phyloP scores from a whole-genome alignment of 2,329 filamentous ascomycete species.

The Pestalotiopsis sp. region DNA sequence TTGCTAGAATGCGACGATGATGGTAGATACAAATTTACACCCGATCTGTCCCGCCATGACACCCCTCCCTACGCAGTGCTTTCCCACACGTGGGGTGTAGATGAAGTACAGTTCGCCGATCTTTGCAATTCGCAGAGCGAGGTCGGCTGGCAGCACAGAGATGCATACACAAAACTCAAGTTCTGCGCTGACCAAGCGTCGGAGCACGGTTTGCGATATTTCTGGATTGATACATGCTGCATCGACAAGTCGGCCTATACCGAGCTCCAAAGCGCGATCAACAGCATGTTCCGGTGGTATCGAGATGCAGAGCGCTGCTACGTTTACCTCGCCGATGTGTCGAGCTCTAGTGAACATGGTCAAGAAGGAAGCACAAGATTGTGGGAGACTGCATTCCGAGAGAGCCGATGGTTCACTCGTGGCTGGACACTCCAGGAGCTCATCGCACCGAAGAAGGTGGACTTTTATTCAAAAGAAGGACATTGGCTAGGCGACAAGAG shows the following conservation, averaged over 20 bases:
- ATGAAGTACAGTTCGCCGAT: not conserved
- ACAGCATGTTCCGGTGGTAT: slow-evolving; percentile 13
- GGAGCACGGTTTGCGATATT: slow-evolving; percentile 6
- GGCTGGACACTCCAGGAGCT: slow-evolving; percentile 11
- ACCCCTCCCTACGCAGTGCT: slow-evolving; percentile 16
- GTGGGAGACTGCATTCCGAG: slow-evolving; percentile 7
- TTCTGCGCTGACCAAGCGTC: not conserved
- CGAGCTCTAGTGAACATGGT: not conserved
- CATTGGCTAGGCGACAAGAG: slow-evolving; percentile 8
- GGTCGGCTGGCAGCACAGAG: not conserved
- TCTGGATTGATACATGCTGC: slow-evolving; percentile 8
- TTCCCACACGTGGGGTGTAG: slow-evolving; percentile 17
- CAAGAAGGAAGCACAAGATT: not conserved
- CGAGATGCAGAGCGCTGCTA: slow-evolving; percentile 6
- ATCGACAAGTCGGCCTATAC: slow-evolving; percentile 14
- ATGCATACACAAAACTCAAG: not conserved
- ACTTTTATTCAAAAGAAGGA: slow-evolving; percentile 13
- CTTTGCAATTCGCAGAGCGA: not conserved
- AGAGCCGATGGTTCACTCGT: slow-evolving; percentile 12
- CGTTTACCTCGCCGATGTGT: slow-evolving; percentile 11
- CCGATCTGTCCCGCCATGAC: not conserved
- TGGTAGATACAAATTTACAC: not conserved
- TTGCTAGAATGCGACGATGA: not conserved
- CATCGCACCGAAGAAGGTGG: slow-evolving; percentile 10
- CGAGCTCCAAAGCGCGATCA: not conserved